Conservation (phyloP, 345 rosid species). For the Rhizophora apiculata region DNA sequence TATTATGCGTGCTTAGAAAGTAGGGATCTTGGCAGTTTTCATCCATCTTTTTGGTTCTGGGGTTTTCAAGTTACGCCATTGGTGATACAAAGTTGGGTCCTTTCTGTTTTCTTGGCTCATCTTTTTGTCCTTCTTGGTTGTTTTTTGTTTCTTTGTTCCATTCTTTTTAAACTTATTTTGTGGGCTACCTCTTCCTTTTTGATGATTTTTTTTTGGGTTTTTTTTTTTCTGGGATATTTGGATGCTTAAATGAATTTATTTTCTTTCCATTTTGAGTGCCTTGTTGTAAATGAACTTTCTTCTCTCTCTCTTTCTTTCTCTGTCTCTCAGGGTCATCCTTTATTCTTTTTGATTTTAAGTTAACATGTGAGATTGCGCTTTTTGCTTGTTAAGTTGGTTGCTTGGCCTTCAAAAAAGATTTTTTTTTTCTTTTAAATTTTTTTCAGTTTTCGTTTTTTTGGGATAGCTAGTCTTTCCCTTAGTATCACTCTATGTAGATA, state of each 20-base stretch:
- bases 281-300: neutral
- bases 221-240: neutral
- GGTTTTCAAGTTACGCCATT: neutral
- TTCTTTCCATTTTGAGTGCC: neutral
- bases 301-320: neutral
- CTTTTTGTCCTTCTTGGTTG: neutral
- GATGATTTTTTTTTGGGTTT: conserved; percentile 6
- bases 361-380: neutral
- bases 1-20: no score
- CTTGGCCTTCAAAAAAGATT: neutral
- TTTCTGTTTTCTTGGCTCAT: conserved; percentile 1
- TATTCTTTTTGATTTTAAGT: neutral
- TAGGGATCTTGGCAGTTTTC: neutral
- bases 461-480: no score
- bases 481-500: no score
- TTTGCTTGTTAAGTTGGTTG: no score
- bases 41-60: neutral
- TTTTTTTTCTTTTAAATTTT: neutral
- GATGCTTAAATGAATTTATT: neutral
- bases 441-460: no score
- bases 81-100: neutral
- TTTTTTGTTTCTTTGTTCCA: neutral
- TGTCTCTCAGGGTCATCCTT: neutral
- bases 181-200: neutral
- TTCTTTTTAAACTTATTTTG: neutral